phyloP scores from a whole-genome alignment of 1,284 basidiomycete species.

The Laetiporus sulphureus region DNA sequence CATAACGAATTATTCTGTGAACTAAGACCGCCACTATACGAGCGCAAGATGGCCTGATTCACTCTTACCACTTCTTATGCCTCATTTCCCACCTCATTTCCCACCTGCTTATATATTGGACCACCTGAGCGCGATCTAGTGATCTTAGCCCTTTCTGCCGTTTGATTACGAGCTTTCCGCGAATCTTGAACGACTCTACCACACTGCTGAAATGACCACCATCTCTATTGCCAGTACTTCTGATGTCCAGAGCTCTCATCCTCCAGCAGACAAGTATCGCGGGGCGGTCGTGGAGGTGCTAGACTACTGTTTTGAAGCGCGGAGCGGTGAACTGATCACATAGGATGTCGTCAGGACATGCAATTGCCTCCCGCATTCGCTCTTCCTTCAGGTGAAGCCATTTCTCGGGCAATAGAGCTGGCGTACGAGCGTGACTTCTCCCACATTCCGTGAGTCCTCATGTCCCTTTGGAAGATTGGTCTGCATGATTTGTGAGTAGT shows the following conservation, averaged over 20 bases:
- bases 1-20: background rate
- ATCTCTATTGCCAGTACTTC: background rate
- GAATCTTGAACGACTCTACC: background rate
- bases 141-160: too few species aligned
- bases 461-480: background rate
- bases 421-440: slow-evolving; percentile 91
- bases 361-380: slow-evolving; percentile 87
- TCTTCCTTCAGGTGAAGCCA: slow-evolving; percentile 64
- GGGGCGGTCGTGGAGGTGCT: slow-evolving; percentile 75
- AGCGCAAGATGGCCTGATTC: slow-evolving; percentile 6
- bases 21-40: background rate
- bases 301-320: background rate
- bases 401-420: slow-evolving; percentile 71
- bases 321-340: background rate
- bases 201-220: background rate
- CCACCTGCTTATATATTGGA: too few species aligned
- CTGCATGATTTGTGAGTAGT: slow-evolving; percentile 35
- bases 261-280: slow-evolving; percentile 53
- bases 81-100: too few species aligned
- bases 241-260: slow-evolving; percentile 4
- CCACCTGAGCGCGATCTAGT: too few species aligned
- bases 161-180: too few species aligned
- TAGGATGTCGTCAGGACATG: slow-evolving; percentile 51
- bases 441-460: slow-evolving; percentile 67
- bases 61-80: too few species aligned